Base-by-base conservation (phyloP, 306 rosid genomes). In the Vigna nakashimae region DNA sequence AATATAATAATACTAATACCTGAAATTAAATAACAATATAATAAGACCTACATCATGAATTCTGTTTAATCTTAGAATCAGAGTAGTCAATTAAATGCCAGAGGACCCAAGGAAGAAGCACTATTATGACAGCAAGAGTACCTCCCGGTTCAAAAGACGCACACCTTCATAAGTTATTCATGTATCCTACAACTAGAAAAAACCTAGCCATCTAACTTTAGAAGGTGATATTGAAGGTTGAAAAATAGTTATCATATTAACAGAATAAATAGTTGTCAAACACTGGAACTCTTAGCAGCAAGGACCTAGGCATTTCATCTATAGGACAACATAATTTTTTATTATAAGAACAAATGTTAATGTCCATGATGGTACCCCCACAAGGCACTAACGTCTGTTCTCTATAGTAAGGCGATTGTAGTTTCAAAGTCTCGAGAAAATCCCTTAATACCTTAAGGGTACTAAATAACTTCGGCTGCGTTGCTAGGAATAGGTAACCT, bases 11-110 rank as follows among this genome's bases (percentile, higher is more conserved):
- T 58, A 71, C 51, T 12, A 24, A 60, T 15, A 28, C 40, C 17
- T 17, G 34, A 49, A 74, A 67, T 48, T 48, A 49, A 73, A 57
- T 8, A 73, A 16, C 68, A 79, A 69, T n/a, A 13, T 28, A 49
- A n/a, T 26, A 49, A 20, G 28, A 48, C 65, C 71, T 46, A 15
- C 20, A 30, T 16, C 17, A 38, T 16, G 58, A 71, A 51, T 51
- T 24, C 38, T 40, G 59, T 24, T 49, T 24, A 52, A 60, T 24
- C 48, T 7, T 8, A 34, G 48, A 63, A 63, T 32, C 46, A 34
- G 12, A 14, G 24, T 36, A 36, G 46, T 16, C 24, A 34, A 63
- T n/a, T 9, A 20, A 60, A 30, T 30, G 43, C 43, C 20, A 13
- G 32, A 13, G 66, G 43, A 11, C 66, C 66, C 66, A 60, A 3